These are phyloP conservation scores for Kwoniella heveanensis DNA, from an alignment of 768 basidiomycete species.

Conservation along the genomic window DNA sequence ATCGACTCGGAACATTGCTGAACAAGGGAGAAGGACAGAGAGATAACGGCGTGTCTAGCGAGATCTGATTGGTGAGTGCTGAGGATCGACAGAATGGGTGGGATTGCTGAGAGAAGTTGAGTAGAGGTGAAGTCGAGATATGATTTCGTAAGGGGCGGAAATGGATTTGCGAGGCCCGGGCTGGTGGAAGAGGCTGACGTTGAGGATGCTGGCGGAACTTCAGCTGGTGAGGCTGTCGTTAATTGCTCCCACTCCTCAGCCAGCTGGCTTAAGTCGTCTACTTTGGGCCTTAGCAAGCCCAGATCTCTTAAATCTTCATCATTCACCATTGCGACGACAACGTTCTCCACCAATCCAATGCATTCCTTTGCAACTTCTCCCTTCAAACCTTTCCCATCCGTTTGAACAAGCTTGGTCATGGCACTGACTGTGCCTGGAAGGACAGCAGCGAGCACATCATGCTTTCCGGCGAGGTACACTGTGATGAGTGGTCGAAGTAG, in stretches of 20 bases:
- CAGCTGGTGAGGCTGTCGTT: not conserved
- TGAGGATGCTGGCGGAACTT: conserved; percentile 31
- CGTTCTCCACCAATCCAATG: conserved; percentile 31
- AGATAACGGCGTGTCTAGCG: conserved; percentile 28
- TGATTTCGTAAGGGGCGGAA: conserved; percentile 63
- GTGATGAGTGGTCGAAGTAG: conserved; percentile 63
- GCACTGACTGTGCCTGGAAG: conserved; percentile 81
- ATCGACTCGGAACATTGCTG: conserved; percentile 58
- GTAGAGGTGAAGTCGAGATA: conserved; percentile 82
- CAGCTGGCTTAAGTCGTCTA: conserved; percentile 50
- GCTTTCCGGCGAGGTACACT: conserved; percentile 59
- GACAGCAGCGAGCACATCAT: conserved; percentile 61
- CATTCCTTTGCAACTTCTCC: conserved; percentile 36
- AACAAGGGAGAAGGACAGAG: conserved; percentile 26
- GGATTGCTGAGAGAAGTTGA: conserved; percentile 80
- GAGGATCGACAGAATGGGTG: conserved; percentile 68
- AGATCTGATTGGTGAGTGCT: conserved; percentile 39
- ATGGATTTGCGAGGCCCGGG: conserved; percentile 56
- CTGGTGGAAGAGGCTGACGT: conserved; percentile 22
- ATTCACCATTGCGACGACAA: conserved; percentile 43
- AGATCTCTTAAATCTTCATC: conserved; percentile 36
- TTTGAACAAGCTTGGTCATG: conserved; percentile 72
- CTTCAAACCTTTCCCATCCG: conserved; percentile 44
- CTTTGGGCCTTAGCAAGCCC: conserved; percentile 31
- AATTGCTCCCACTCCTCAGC: conserved; percentile 37